These are phyloP conservation scores for Coemansia interrupta DNA, from an alignment of 192 early-diverging fungal species.

Conservation along the genomic window DNA sequence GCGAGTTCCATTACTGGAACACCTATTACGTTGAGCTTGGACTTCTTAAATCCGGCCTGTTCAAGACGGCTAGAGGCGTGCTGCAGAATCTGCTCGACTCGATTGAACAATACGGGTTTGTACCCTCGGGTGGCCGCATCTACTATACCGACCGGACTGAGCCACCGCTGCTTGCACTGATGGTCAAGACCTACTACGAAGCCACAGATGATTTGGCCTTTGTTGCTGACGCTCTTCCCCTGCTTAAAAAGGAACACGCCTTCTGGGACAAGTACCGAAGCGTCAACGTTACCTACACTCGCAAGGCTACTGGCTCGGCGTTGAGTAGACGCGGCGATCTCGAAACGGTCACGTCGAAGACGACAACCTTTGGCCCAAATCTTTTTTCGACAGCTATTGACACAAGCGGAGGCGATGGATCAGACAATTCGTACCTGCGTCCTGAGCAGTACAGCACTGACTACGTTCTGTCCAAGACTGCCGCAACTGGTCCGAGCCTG, in stretches of 20 bases:
- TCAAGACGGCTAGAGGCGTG: slow-evolving; percentile 57
- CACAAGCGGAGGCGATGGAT: neutral
- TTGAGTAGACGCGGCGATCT: slow-evolving; percentile 13
- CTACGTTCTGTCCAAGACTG: slow-evolving; percentile 11
- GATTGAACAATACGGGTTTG: slow-evolving; percentile 58
- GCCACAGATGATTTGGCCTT: slow-evolving; percentile 56
- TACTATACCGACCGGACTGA: slow-evolving; percentile 74
- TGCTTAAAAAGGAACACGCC: slow-evolving; percentile 58
- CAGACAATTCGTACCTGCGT: slow-evolving; percentile 7
- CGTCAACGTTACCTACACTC: slow-evolving; percentile 32
- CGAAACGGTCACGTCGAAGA: slow-evolving; percentile 16
- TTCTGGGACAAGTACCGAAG: slow-evolving; percentile 63
- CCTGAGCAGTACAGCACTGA: slow-evolving; percentile 25
- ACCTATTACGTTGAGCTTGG: slow-evolving; percentile 65
- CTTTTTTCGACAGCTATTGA: slow-evolving; percentile 15
- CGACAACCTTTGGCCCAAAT: slow-evolving; percentile 22
- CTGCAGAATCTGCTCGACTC: slow-evolving; percentile 64
- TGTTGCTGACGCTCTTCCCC: slow-evolving; percentile 55
- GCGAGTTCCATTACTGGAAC: slow-evolving; percentile 75
- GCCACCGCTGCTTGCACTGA: slow-evolving; percentile 65
- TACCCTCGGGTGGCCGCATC: slow-evolving; percentile 70
- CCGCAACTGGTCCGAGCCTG: slow-evolving; percentile 9
- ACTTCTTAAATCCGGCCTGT: slow-evolving; percentile 56
- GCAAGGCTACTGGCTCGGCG: slow-evolving; percentile 8
- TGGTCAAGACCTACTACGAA: slow-evolving; percentile 63